Evolutionary conservation across 192 early-diverging fungal genomes (phyloP).

Genomic region (Coemansia sp.): DNA sequence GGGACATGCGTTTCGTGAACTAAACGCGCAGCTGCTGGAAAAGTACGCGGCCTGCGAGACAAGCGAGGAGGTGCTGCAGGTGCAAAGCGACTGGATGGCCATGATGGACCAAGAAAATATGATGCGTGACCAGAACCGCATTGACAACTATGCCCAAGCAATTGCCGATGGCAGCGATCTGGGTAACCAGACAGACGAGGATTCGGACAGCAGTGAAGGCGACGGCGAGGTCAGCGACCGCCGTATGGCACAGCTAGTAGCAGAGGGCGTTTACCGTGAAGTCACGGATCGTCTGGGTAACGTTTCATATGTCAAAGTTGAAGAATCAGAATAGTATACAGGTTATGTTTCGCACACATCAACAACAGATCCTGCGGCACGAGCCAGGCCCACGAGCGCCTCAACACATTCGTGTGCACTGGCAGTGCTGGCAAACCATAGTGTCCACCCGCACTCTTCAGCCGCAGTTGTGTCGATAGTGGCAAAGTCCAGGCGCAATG

Average conservation of each 20-base stretch:
- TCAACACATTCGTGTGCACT: slow-evolving; percentile 47
- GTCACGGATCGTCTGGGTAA: slow-evolving; percentile 45
- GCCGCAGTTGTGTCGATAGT: slow-evolving; percentile 5
- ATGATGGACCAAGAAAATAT: slow-evolving; percentile 67
- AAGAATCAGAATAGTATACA: too few species aligned
- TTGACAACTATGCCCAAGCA: slow-evolving; percentile 20
- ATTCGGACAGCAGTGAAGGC: slow-evolving; percentile 6
- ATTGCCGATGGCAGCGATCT: neutral
- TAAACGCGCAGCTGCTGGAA: slow-evolving; percentile 80
- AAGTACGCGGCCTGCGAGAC: slow-evolving; percentile 75
- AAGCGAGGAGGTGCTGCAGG: slow-evolving; percentile 67
- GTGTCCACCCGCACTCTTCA: slow-evolving; percentile 12
- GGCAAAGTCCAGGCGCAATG: slow-evolving; percentile 43
- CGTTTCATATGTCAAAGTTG: slow-evolving; percentile 16
- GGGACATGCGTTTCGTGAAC: slow-evolving; percentile 89
- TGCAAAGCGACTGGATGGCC: slow-evolving; percentile 79
- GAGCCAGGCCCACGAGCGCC: slow-evolving; percentile 27
- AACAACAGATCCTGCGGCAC: neutral
- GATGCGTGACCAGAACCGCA: slow-evolving; percentile 35
- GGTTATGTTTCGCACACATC: neutral
- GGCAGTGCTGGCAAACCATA: slow-evolving; percentile 45
- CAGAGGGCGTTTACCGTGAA: slow-evolving; percentile 25
- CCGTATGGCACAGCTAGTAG: slow-evolving; percentile 36
- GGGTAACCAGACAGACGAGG: slow-evolving; percentile 6
- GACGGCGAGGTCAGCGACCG: slow-evolving; percentile 23